phyloP scores from a whole-genome alignment of 2,329 filamentous ascomycete species.

The Pyricularia sp. region DNA sequence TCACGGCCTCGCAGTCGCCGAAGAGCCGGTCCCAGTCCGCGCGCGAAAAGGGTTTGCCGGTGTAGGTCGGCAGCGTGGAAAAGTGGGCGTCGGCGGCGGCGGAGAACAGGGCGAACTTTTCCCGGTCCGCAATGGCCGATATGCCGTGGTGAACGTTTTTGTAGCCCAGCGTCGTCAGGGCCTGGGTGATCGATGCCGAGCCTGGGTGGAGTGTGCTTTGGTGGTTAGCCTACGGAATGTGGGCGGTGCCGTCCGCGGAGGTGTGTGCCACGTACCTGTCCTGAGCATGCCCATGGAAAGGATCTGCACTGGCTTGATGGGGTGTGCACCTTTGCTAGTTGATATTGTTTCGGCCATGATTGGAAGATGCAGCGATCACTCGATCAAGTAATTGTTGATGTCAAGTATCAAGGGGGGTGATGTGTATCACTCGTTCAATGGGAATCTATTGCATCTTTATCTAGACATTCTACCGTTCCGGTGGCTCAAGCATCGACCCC shows the following conservation, averaged over 20 bases:
- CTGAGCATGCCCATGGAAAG: not conserved
- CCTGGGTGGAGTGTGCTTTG: not conserved
- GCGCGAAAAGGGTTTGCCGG: not conserved
- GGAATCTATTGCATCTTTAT: not conserved
- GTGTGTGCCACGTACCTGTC: not conserved
- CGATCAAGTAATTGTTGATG: too few species aligned
- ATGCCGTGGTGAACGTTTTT: too few species aligned
- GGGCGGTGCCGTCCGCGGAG: not conserved
- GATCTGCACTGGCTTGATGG: not conserved
- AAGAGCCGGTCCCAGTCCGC: constrained; percentile 2
- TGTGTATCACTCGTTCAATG: not conserved
- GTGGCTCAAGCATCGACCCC: not conserved
- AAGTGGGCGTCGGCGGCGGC: too few species aligned
- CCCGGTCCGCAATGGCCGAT: too few species aligned
- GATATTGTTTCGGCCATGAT: too few species aligned
- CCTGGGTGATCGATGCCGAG: not conserved
- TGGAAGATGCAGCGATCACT: too few species aligned
- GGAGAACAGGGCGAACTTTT: too few species aligned
- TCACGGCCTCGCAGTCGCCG: not conserved
- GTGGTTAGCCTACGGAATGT: not conserved
- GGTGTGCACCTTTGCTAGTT: not conserved
- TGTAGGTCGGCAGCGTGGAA: too few species aligned
- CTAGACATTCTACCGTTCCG: not conserved
- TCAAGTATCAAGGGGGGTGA: too few species aligned
- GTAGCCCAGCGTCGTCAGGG: too few species aligned